A percentile compares a stretch with the other conserved stretches of the same genome.
Evolutionary conservation across 2,329 filamentous ascomycete species (phyloP).

Genomic region (Myriosclerotinia scirpicola): DNA sequence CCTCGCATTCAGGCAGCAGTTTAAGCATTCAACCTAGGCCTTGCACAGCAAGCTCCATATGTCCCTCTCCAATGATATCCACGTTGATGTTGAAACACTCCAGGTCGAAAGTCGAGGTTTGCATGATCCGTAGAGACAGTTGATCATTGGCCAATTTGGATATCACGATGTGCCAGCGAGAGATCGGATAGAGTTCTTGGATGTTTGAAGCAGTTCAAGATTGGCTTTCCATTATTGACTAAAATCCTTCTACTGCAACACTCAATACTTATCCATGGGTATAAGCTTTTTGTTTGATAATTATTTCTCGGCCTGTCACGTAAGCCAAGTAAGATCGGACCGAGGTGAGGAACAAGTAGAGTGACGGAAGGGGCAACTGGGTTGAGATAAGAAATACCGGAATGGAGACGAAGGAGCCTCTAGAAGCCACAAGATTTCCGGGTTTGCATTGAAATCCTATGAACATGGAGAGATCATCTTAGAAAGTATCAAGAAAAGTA

Average conservation of each 20-base stretch:
- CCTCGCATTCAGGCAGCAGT: constrained; percentile 24
- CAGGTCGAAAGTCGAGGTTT: constrained; percentile 13
- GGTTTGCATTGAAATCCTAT: constrained; percentile 11
- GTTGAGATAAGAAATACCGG: constrained; percentile 17
- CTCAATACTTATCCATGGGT: constrained; percentile 10
- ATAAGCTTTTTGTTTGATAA: constrained; percentile 8
- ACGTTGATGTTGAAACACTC: not conserved
- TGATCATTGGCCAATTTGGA: not conserved
- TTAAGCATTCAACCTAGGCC: constrained; percentile 20
- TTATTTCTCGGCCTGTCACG: constrained; percentile 14
- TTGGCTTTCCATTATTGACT: constrained; percentile 15
- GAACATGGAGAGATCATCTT: constrained; percentile 5
- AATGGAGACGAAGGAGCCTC: constrained; percentile 15
- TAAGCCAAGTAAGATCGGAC: constrained; percentile 19
- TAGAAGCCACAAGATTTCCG: constrained; percentile 14
- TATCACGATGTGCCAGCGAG: constrained; percentile 4
- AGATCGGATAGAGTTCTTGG: not conserved
- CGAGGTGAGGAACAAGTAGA: constrained; percentile 7
- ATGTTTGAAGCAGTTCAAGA: constrained; percentile 4
- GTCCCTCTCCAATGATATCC: constrained; percentile 9
- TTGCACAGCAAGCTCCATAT: not conserved
- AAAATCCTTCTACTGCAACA: constrained; percentile 16
- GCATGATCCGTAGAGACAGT: constrained; percentile 1
- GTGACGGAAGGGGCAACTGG: constrained; percentile 15
- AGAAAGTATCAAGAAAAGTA: not conserved